A percentile compares a stretch with the other conserved stretches of the same genome.
phyloP scores from a whole-genome alignment of 2,329 filamentous ascomycete species.

The Pseudocercospora fijiensis region DNA sequence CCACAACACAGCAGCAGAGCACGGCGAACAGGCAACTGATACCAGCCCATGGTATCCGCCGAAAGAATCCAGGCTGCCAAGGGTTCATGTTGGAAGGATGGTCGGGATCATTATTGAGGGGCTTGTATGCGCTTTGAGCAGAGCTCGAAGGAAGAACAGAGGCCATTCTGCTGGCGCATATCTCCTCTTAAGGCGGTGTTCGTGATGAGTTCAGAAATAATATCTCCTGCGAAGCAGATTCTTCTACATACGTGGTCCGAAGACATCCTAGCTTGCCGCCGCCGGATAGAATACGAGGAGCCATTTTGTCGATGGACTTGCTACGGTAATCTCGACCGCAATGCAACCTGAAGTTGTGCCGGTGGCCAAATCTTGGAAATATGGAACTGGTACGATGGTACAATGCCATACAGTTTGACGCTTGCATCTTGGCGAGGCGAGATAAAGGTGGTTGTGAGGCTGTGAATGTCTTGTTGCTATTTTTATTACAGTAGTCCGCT shows the following conservation, averaged over 20 bases:
- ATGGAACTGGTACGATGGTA: not conserved
- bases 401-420: not conserved
- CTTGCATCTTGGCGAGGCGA: not conserved
- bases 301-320: not conserved
- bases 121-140: not conserved
- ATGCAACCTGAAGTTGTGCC: not conserved
- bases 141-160: constrained; percentile 1
- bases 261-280: not conserved
- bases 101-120: not conserved
- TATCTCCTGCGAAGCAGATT: not conserved
- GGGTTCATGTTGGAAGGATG: constrained; percentile 15
- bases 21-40: constrained; percentile 18
- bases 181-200: not conserved
- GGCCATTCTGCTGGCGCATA: constrained; percentile 6
- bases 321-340: not conserved
- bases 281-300: constrained; percentile 7
- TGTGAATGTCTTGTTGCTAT: not conserved
- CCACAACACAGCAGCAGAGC: constrained; percentile 17
- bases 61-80: constrained; percentile 19
- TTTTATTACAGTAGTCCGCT: not conserved
- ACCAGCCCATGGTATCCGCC: constrained; percentile 20
- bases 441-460: not conserved
- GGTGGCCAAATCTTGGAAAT: not conserved
- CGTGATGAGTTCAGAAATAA: not conserved
- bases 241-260: not conserved